These are phyloP conservation scores for Trifolium dubium DNA, from an alignment of 306 rosid species.

Conservation along the genomic window DNA sequence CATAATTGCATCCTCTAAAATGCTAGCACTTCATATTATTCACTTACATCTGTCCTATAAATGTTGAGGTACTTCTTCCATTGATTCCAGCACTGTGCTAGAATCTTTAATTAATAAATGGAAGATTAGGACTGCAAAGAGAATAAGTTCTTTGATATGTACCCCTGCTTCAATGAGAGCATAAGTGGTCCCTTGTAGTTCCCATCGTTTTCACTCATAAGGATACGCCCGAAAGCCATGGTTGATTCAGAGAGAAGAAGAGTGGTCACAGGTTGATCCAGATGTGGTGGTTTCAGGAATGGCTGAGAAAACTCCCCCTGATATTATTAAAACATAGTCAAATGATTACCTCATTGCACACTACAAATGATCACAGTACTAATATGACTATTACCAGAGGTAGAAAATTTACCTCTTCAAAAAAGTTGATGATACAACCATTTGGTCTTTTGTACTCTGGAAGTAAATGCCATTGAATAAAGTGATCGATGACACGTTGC, in stretches of 20 bases:
- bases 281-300: constrained; percentile 96
- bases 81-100: constrained; percentile 50
- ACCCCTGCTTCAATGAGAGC: constrained; percentile 92
- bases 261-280: constrained; percentile 95
- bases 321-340: constrained; percentile 11
- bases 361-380: constrained; percentile 31
- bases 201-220: constrained; percentile 84
- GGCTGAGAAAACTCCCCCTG: constrained; percentile 98
- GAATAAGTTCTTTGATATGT: constrained; percentile 47
- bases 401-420: constrained; percentile 82
- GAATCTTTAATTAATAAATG: constrained; percentile 44
- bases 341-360: constrained; percentile 35
- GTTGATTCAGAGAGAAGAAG: constrained; percentile 88
- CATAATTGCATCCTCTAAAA: constrained; percentile 46
- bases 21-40: constrained; percentile 43
- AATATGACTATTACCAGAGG: constrained; percentile 27
- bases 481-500: constrained; percentile 79
- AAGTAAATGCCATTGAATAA: constrained; percentile 87
- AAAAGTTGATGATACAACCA: constrained; percentile 89
- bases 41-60: constrained; percentile 49
- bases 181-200: constrained; percentile 95
- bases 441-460: constrained; percentile 98
- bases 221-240: constrained; percentile 93
- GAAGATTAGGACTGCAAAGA: constrained; percentile 43
- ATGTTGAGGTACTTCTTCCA: constrained; percentile 55